Conservation (phyloP, 2,329 filamentous ascomycete species). For the Rutstroemia sp. region DNA sequence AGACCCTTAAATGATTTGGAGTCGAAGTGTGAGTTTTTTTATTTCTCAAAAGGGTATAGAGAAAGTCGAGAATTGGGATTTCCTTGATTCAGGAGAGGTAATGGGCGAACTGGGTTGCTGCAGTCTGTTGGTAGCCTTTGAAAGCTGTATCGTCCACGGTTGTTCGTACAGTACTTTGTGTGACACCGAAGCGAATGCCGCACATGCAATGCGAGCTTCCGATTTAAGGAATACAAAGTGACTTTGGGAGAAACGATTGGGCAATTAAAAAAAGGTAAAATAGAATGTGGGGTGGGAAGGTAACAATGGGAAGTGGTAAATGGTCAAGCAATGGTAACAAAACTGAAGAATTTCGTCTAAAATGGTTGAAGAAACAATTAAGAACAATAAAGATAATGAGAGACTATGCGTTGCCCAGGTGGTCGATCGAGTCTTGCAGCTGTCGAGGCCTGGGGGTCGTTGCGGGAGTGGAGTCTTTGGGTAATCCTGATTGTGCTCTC, state of each 20-base stretch:
- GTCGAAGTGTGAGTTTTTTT: not conserved
- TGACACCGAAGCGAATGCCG: constrained; percentile 7
- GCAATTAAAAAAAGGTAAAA: not conserved
- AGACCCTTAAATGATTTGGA: constrained; percentile 17
- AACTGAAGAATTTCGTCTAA: not conserved
- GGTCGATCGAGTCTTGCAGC: no score
- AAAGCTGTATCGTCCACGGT: constrained; percentile 4
- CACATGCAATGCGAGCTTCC: constrained; percentile 10
- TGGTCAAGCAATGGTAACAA: no score
- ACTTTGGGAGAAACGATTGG: constrained; percentile 7
- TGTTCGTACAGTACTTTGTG: constrained; percentile 3
- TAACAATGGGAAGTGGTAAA: not conserved
- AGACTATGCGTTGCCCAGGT: no score
- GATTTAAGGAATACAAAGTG: constrained; percentile 5
- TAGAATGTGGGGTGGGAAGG: not conserved
- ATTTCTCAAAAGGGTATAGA: constrained; percentile 6
- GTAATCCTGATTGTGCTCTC: no score
- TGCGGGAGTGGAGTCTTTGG: no score
- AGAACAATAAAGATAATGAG: no score
- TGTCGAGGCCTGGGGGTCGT: no score
- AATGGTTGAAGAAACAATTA: not conserved
- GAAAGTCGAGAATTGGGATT: not conserved
- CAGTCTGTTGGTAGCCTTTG: constrained; percentile 5
- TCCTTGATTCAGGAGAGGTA: constrained; percentile 5
- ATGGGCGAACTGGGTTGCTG: constrained; percentile 5